Conservation (phyloP, 1,284 basidiomycete species). For the Limonomyces culmigenus region DNA sequence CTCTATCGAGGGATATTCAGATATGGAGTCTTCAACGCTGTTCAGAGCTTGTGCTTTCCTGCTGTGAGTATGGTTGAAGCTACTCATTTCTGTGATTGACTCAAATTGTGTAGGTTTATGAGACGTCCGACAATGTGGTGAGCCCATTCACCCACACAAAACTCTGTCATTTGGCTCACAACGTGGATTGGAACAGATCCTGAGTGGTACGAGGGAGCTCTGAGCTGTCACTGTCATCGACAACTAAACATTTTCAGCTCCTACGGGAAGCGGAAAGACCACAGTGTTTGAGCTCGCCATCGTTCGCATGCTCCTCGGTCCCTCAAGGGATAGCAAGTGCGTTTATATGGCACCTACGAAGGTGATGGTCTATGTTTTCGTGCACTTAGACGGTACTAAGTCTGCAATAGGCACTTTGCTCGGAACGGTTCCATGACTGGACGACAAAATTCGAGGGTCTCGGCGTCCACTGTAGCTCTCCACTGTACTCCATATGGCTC, state of each 20-base stretch:
- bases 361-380: constrained; percentile 19
- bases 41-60: constrained; percentile 74
- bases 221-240: constrained; percentile 5
- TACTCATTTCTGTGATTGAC: too few relatives aligned
- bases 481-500: background rate
- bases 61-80: too few relatives aligned
- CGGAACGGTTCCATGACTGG: constrained; percentile 81
- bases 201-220: constrained; percentile 45
- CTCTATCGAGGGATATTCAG: constrained; percentile 69
- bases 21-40: constrained; percentile 79
- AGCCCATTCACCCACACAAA: constrained; percentile 7
- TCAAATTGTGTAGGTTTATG: too few relatives aligned
- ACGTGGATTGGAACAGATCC: constrained; percentile 28
- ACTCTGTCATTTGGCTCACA: background rate
- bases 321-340: constrained; percentile 35
- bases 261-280: constrained; percentile 88
- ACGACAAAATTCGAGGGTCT: constrained; percentile 56
- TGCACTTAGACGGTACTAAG: background rate
- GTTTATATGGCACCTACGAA: constrained; percentile 95
- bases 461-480: constrained; percentile 52
- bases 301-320: constrained; percentile 49
- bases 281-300: constrained; percentile 88
- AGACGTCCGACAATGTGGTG: constrained; percentile 63
- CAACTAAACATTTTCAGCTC: constrained; percentile 30
- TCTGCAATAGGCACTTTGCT: constrained; percentile 59